These are phyloP conservation scores for Irpex rosettiformis DNA, from an alignment of 1,284 basidiomycete species.

Conservation along the genomic window DNA sequence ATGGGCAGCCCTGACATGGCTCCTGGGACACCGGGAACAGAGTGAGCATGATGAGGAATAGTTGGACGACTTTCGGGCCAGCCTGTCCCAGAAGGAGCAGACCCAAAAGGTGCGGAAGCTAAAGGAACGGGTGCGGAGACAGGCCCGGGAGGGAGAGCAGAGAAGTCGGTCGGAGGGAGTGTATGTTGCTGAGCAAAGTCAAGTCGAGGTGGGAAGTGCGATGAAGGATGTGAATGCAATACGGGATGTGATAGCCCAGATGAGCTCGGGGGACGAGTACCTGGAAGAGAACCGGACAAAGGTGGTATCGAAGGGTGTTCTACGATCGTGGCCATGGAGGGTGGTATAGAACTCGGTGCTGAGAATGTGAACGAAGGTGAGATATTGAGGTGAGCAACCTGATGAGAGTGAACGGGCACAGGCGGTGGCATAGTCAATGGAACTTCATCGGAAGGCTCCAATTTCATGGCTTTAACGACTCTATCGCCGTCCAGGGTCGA, in stretches of 20 bases:
- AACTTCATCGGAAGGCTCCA: slow-evolving; percentile 61
- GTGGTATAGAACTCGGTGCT: slow-evolving; percentile 21
- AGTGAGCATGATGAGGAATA: slow-evolving; percentile 11
- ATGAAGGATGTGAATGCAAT: slow-evolving; percentile 21
- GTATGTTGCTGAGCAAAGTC: slow-evolving; percentile 17
- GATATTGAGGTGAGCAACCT: slow-evolving; percentile 24
- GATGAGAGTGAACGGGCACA: slow-evolving; percentile 12
- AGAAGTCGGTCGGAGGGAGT: slow-evolving; percentile 14
- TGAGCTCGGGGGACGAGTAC: slow-evolving; percentile 43
- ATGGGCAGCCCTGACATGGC: not conserved
- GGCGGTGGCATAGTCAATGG: slow-evolving; percentile 24
- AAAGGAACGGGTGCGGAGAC: slow-evolving; percentile 11
- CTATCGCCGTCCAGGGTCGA: slow-evolving; percentile 61
- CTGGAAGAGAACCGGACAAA: slow-evolving; percentile 30
- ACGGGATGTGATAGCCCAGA: slow-evolving; percentile 25
- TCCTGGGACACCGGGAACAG: slow-evolving; percentile 8
- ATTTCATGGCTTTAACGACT: slow-evolving; percentile 59
- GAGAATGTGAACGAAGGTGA: slow-evolving; percentile 26
- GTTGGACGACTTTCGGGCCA: slow-evolving; percentile 9
- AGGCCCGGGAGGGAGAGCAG: slow-evolving; percentile 14
- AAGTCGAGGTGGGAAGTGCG: slow-evolving; percentile 16
- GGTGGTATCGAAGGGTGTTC: slow-evolving; percentile 26
- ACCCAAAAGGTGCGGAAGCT: slow-evolving; percentile 8
- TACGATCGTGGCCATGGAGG: slow-evolving; percentile 20
- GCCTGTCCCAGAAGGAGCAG: not conserved